Evolutionary conservation across 768 basidiomycete species (phyloP), one percentile per base, ranked within the genome.

Genomic region (Russula ochroleuca): DNA sequence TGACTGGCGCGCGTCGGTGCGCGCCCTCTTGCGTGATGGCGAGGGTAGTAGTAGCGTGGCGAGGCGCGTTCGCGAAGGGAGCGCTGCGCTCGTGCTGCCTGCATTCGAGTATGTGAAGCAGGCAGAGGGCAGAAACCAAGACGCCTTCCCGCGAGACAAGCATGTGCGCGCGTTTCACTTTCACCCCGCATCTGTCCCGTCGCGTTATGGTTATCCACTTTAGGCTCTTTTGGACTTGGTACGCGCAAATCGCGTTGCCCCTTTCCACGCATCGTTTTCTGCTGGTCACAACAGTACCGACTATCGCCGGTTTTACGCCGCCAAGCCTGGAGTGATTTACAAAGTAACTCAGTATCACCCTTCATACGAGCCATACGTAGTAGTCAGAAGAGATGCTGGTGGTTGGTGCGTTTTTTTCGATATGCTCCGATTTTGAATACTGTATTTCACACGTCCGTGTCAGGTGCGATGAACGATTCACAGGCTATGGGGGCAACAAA

Each of bases 401-500:
- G 57, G 17, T 3, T 66, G 64, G 59, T 61, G 57, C 17, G 51
- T 61, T 19, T 37, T 37, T 21, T 17, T 25, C 21, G 15, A 17
- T 19, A 13, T 53, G 23, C 15, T 57, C 41, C 7, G 38, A 52
- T 10, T 23, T 14, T 23, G n/a, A 25, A 23, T 5, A 1, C 23
- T 25, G 9, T 19, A 23, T 21, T 40, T 35, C 33, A 55, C 17
- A 41, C 48, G 31, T 25, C 21, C 37, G 7, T 21, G 38, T 19
- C 64, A 92, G 91, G 91, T 94, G 92, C 70, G 92, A 94, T 69
- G 92, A 94, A 72, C 83, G 92, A 38, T 95, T 95, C 70, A 81
- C 93, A 51, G 93, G 93, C 1, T 94, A 94, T 72, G 93, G 93
- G 5, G 91, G 86, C 2, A 95, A 95, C 78, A 95, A 95, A 73